These are phyloP conservation scores for Fusarium clavum DNA, from an alignment of 2,329 filamentous ascomycete genomes.

Conservation along the genomic window DNA sequence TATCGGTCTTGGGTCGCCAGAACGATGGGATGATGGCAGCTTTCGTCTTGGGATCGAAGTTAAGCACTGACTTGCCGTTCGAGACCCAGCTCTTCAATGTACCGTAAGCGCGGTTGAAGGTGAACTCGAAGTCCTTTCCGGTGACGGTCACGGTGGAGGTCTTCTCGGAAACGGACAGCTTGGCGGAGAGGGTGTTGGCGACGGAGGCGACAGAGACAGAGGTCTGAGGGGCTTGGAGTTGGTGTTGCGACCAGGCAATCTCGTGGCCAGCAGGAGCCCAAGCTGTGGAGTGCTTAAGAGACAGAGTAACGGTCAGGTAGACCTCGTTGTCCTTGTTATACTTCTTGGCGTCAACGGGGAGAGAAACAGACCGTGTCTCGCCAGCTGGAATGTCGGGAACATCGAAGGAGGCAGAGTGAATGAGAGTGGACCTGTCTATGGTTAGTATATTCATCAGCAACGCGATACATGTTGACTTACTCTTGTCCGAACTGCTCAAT, in stretches of 20 bases:
- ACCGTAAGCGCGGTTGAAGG: conserved; percentile 60
- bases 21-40: conserved; percentile 61
- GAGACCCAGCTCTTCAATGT: conserved; percentile 57
- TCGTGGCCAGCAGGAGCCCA: conserved; percentile 68
- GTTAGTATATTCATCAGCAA: conserved; percentile 3
- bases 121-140: conserved; percentile 52
- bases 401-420: conserved; percentile 53
- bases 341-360: conserved; percentile 47
- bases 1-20: conserved; percentile 75
- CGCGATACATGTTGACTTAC: conserved; percentile 47
- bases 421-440: conserved; percentile 12
- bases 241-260: conserved; percentile 65
- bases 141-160: conserved; percentile 14
- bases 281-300: conserved; percentile 54
- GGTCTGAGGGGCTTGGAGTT: conserved; percentile 45
- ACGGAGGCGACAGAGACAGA: background rate
- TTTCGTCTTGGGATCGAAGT: conserved; percentile 49
- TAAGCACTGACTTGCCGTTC: conserved; percentile 52
- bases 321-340: conserved; percentile 53
- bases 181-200: conserved; percentile 28
- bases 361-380: conserved; percentile 48
- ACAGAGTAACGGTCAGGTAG: conserved; percentile 60
- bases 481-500: conserved; percentile 56
- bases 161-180: conserved; percentile 39
- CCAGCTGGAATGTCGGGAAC: conserved; percentile 57